Conservation (phyloP, 805 yeast genomes). For the Saturnispora galanensis region DNA sequence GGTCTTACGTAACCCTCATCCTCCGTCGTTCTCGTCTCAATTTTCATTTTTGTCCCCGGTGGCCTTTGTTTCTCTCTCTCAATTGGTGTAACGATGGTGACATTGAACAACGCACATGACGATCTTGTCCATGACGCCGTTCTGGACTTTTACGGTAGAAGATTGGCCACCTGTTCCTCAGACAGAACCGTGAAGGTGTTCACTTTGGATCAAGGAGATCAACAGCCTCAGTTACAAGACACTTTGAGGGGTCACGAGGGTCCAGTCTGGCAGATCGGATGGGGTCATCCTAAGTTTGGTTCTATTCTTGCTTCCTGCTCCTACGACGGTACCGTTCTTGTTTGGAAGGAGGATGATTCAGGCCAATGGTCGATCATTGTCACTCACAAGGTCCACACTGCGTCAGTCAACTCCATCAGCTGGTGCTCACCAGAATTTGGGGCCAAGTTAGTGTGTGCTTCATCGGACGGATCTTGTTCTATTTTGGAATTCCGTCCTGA, state of each 20-base stretch:
- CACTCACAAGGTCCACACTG: slow-evolving; percentile 80
- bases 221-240: slow-evolving; percentile 55
- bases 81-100: slow-evolving; percentile 36
- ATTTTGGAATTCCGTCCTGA: slow-evolving; percentile 87
- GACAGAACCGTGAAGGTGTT: slow-evolving; percentile 93
- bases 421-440: slow-evolving; percentile 99
- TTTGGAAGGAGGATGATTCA: slow-evolving; percentile 85
- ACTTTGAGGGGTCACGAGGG: slow-evolving; percentile 93
- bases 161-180: slow-evolving; percentile 92
- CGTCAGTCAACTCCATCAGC: slow-evolving; percentile 84
- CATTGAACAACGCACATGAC: slow-evolving; percentile 84
- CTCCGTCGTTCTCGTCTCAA: background rate
- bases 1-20: background rate
- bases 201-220: slow-evolving; percentile 79
- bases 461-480: slow-evolving; percentile 88
- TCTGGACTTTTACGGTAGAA: slow-evolving; percentile 90
- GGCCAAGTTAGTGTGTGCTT: slow-evolving; percentile 79
- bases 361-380: slow-evolving; percentile 83
- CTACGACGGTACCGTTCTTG: slow-evolving; percentile 86
- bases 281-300: slow-evolving; percentile 99
- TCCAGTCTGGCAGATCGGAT: slow-evolving; percentile 96
- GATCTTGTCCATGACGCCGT: slow-evolving; percentile 95
- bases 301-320: slow-evolving; percentile 90
- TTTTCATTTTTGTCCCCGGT: background rate
- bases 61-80: background rate